Percentiles rank a stretch among this genome's conserved stretches.
phyloP scores from a whole-genome alignment of 1,284 basidiomycete species.

The Gomphus sp. region DNA sequence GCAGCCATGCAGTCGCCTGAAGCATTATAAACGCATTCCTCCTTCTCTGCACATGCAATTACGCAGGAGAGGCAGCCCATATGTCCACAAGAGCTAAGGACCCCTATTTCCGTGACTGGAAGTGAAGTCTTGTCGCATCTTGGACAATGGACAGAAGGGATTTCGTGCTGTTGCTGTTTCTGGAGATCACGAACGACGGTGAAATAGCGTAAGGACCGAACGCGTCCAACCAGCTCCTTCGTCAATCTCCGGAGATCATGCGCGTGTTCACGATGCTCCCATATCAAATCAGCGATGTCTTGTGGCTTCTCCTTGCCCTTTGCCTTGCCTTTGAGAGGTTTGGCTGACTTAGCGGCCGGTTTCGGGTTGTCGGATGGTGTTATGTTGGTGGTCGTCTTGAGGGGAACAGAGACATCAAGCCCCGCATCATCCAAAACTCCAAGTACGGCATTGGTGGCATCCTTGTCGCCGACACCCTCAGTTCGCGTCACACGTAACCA shows the following conservation, averaged over 20 bases:
- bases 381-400: slow-evolving; percentile 17
- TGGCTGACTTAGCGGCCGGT: slow-evolving; percentile 22
- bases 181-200: slow-evolving; percentile 84
- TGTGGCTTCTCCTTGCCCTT: slow-evolving; percentile 49
- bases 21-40: slow-evolving; percentile 71
- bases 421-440: slow-evolving; percentile 55
- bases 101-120: slow-evolving; percentile 64
- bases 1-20: slow-evolving; percentile 63
- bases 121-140: slow-evolving; percentile 45
- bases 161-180: slow-evolving; percentile 43
- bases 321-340: slow-evolving; percentile 28
- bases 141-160: slow-evolving; percentile 53
- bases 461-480: slow-evolving; percentile 67
- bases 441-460: slow-evolving; percentile 55
- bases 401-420: slow-evolving; percentile 27
- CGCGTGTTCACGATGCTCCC: slow-evolving; percentile 80
- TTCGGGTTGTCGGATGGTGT: slow-evolving; percentile 16
- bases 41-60: slow-evolving; percentile 57
- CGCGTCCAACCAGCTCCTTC: slow-evolving; percentile 82
- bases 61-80: slow-evolving; percentile 75
- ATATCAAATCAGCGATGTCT: slow-evolving; percentile 53
- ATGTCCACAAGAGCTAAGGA: slow-evolving; percentile 87
- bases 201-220: slow-evolving; percentile 86
- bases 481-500: slow-evolving; percentile 59
- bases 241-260: slow-evolving; percentile 76